Conservation (phyloP, 2,329 filamentous ascomycete species). For the Aspergillus pseudonomiae region DNA sequence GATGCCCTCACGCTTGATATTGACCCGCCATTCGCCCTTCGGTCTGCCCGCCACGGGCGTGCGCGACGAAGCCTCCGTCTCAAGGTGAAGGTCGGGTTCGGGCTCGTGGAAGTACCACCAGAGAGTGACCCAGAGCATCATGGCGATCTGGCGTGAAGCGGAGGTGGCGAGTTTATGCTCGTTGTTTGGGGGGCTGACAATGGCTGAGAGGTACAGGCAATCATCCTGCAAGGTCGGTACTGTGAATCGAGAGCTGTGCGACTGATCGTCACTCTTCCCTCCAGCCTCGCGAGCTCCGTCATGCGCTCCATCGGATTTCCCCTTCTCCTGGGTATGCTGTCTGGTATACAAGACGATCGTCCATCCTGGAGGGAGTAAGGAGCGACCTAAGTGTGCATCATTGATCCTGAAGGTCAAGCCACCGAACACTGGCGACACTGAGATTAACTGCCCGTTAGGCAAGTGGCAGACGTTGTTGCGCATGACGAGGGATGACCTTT, state of each 20-base stretch:
- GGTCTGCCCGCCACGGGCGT: constrained; percentile 74
- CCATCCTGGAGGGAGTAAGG: constrained; percentile 77
- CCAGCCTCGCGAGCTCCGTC: constrained; percentile 18
- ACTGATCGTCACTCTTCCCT: constrained; percentile 40
- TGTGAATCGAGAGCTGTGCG: constrained; percentile 56
- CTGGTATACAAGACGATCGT: constrained; percentile 82
- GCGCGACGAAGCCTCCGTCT: constrained; percentile 63
- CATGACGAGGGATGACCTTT: constrained; percentile 23
- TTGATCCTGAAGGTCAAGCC: constrained; percentile 87
- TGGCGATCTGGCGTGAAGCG: constrained; percentile 84
- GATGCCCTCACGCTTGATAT: constrained; percentile 84
- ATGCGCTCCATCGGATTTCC: constrained; percentile 16
- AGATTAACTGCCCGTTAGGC: constrained; percentile 84
- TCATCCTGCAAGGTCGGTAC: constrained; percentile 77
- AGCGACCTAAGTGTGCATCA: constrained; percentile 69
- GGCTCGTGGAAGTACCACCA: constrained; percentile 98
- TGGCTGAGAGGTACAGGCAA: constrained; percentile 86
- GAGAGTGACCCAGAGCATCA: constrained; percentile 94
- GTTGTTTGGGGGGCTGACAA: constrained; percentile 77
- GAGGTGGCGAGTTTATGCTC: constrained; percentile 81
- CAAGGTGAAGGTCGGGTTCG: constrained; percentile 67
- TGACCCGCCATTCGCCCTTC: constrained; percentile 82
- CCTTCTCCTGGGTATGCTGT: constrained; percentile 29
- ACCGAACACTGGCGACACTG: constrained; percentile 84
- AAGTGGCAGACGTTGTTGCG: constrained; percentile 55